A percentile compares a stretch with the other conserved stretches of the same genome.
Conservation (phyloP, 441 rosid genomes). For the Euphorbia corollata region DNA sequence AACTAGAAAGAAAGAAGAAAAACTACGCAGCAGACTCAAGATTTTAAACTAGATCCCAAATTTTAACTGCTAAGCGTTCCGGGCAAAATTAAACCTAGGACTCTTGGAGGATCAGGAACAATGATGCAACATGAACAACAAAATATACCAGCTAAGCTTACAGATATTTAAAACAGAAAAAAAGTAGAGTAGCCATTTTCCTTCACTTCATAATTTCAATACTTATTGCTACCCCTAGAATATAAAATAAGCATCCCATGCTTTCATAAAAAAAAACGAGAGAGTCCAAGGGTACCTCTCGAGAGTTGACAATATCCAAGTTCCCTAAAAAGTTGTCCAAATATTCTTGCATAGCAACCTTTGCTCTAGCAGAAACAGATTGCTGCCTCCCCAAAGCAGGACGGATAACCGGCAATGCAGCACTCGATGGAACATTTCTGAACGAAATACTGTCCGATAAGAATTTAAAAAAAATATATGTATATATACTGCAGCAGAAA, state of each 20-base stretch:
- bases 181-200: background rate
- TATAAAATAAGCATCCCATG: slow-evolving; percentile 3
- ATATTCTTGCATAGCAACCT: slow-evolving; percentile 95
- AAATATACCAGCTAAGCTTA: background rate
- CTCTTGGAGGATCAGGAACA: background rate
- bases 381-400: slow-evolving; percentile 91
- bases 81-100: background rate
- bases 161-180: background rate
- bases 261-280: background rate
- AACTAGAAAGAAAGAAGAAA: no score
- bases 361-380: slow-evolving; percentile 83
- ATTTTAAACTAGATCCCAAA: no score
- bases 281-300: slow-evolving; percentile 54
- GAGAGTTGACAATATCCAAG: slow-evolving; percentile 89
- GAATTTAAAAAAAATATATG: slow-evolving; percentile 24
- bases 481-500: slow-evolving; percentile 9
- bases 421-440: slow-evolving; percentile 98
- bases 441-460: slow-evolving; percentile 39
- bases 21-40: no score
- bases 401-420: slow-evolving; percentile 89
- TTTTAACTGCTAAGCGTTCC: no score
- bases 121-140: background rate
- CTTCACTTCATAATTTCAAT: background rate
- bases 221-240: background rate
- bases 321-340: slow-evolving; percentile 90